Evolutionary conservation across 1,284 basidiomycete species (phyloP), one percentile per base, ranked within the genome.

Genomic region (Pseudozyma sp.): DNA sequence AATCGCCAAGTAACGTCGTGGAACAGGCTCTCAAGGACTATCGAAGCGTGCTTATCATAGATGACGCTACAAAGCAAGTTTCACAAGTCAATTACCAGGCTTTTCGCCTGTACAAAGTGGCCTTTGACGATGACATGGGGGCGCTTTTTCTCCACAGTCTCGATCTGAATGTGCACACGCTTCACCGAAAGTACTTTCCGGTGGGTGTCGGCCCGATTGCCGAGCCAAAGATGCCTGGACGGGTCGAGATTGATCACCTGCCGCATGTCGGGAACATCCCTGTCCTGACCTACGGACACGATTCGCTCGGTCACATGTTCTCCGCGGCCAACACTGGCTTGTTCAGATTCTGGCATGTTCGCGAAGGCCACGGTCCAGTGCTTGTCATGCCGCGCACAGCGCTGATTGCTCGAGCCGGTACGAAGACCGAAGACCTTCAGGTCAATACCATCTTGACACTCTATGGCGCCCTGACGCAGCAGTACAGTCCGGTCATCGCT

Each of bases 251-350:
- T 9, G 34, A 35, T 10, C 7, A 44, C 4, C 48, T 58, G 33
- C 56, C 56, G 17, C 43, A 61, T 16, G 7, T 13, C 7, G 4
- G 34, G 13, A 31, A 35, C 11, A 19, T 34, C n/a, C 64, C 64
- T 19, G 45, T 67, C 17, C 44, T 67, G n/a, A n/a, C 19, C 1
- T 1, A 11, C 4, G 33, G 11, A 0, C 9, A 37, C 2, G 45
- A 49, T 49, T n/a, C 49, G 19, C 40, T 67, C 24, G 45, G 37
- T 30, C 49, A 57, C 44, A 67, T 67, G 64, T 1, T 24, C 6
- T 7, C 17, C 33, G 64, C 54, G 5, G 9, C 37, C n/a, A n/a
- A 7, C 2, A 16, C 14, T 0, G 17, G 7, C 7, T 5, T 31
- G 16, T 5, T 33, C 24, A 17, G 17, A 5, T 65, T 65, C 29